A percentile compares a stretch with the other conserved stretches of the same genome.
Conservation (phyloP, 306 rosid species). For the Ceratonia siliqua region DNA sequence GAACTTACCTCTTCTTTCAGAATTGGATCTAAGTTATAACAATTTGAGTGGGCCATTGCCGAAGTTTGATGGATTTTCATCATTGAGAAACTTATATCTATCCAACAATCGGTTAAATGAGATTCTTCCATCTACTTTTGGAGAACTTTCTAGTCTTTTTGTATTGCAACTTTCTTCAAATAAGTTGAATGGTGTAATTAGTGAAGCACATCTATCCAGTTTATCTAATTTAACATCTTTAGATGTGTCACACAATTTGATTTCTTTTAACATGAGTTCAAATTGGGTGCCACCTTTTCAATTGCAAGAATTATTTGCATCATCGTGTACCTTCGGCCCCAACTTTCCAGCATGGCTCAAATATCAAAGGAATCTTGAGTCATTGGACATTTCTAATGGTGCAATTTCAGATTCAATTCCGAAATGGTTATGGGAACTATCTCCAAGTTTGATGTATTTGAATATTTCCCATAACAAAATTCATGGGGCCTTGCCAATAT, state of each 20-base stretch:
- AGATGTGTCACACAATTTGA: neutral
- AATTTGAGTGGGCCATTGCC: neutral
- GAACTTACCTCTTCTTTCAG: neutral
- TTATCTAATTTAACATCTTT: neutral
- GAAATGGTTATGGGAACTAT: conserved; percentile 21
- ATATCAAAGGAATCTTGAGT: neutral
- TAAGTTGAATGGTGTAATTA: conserved; percentile 8
- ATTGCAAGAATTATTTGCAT: fast-evolving
- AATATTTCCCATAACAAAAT: conserved; percentile 34
- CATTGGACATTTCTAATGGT: neutral
- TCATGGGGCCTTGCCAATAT: conserved; percentile 18
- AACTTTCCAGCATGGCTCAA: conserved; percentile 47
- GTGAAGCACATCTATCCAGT: conserved; percentile 34
- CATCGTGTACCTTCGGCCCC: conserved; percentile 37
- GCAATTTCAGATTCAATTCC: conserved; percentile 30
- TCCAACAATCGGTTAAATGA: conserved; percentile 19
- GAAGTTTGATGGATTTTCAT: neutral
- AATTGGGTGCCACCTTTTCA: conserved; percentile 40
- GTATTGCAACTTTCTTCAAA: neutral
- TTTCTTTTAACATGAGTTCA: conserved; percentile 36
- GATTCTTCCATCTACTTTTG: neutral
- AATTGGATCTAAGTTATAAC: neutral
- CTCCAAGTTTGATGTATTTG: neutral
- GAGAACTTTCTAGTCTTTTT: conserved; percentile 8
- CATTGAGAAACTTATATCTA: neutral